Evolutionary conservation across 371 early-diverging fungal species (phyloP).

Genomic region (Lichtheimia ramosa): DNA sequence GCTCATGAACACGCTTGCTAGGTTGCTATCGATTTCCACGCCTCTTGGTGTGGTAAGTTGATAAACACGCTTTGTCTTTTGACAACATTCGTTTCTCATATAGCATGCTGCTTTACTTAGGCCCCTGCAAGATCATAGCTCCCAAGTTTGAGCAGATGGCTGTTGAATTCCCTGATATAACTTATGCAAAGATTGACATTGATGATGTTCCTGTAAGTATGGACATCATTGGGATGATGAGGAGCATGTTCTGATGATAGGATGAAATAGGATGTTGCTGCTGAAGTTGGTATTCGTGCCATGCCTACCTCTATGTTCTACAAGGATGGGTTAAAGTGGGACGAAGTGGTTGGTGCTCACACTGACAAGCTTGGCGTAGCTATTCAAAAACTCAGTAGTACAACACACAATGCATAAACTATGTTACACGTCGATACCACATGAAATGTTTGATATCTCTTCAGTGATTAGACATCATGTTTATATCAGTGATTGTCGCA

Average conservation of each 20-base stretch:
- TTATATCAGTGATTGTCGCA: too few relatives aligned
- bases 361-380: conserved; percentile 17
- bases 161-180: conserved; percentile 48
- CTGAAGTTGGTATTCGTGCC: conserved; percentile 67
- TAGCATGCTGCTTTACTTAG: too few relatives aligned
- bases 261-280: conserved; percentile 64
- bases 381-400: neutral
- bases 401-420: too few relatives aligned
- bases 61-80: too few relatives aligned
- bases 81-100: too few relatives aligned
- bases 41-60: conserved; percentile 59
- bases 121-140: conserved; percentile 88
- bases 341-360: conserved; percentile 77
- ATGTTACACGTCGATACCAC: too few relatives aligned
- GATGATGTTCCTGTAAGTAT: conserved; percentile 62
- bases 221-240: neutral
- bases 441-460: too few relatives aligned
- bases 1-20: neutral
- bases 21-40: conserved; percentile 70
- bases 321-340: conserved; percentile 69
- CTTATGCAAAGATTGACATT: conserved; percentile 85
- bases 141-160: conserved; percentile 71
- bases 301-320: conserved; percentile 93
- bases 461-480: too few relatives aligned
- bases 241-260: neutral